Base-by-base conservation (phyloP, 2,329 filamentous ascomycete genomes). In the Scytalidium sp. region DNA sequence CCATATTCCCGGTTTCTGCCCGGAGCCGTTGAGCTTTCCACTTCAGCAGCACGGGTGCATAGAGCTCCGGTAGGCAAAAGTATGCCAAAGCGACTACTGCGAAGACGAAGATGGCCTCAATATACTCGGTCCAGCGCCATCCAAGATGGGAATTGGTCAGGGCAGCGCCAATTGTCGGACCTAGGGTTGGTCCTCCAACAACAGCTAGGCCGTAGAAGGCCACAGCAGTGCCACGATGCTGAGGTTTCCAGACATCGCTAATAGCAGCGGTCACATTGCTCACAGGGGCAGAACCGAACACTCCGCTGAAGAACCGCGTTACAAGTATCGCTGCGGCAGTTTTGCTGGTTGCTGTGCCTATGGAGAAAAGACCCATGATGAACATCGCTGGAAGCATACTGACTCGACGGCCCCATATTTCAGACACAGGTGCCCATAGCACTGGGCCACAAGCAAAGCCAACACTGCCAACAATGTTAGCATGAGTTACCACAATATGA, bases 121-220 rank as follows among this genome's bases (percentile, higher is more conserved):
- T 56, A 43, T 68, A 65, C 27, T 64, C 63, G 2, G 65, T 65
- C 66, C n/a, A 69, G 42, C 66, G 59, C 66, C 66, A 69, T 19
- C 58, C 57, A 5, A 68, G 47, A 22, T 58, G 69, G 69, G 80
- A 1, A 46, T 54, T 53, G 3, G 62, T 41, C 20, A 68, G 50
- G 1, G 60, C 56, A 19, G 64, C 57, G 10, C 66, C 66, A 19
- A 68, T 57, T 0, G 63, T 56, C 6, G 66, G 66, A 1, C 65
- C 64, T 3, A 67, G 47, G 13, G 60, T 66, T 21, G 85, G 83
- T 1, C 85, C 85, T 50, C 88, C 72, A 61, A 87, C 87, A 1
- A 85, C 84, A 2, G 82, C 81, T 8, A 82, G 74, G 13, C 84
- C 81, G 58, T 87, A 90, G 42, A 87, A 66, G n/a, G 78, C 78